These are phyloP conservation scores for Digitaria exilis DNA, from an alignment of 202 grass and related monocot species.

Conservation along the genomic window DNA sequence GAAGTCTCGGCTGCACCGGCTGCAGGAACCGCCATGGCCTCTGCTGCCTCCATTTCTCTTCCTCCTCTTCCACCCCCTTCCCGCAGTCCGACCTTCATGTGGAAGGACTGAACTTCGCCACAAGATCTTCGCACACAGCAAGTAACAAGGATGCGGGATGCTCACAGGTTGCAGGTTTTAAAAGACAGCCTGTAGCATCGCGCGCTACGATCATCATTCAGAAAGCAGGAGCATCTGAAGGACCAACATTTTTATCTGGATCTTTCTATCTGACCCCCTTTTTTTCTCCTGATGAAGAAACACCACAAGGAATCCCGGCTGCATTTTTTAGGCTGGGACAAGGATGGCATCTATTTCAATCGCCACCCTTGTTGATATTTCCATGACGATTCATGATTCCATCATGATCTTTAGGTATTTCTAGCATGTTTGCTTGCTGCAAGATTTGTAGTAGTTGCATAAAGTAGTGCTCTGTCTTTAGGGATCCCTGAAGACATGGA, in stretches of 20 bases:
- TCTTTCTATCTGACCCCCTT: constrained; percentile 33
- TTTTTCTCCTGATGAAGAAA: neutral
- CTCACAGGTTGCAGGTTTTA: constrained; percentile 54
- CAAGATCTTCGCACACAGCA: neutral
- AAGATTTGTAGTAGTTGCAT: constrained; percentile 30
- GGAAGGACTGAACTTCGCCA: constrained; percentile 55
- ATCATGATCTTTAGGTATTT: constrained; percentile 31
- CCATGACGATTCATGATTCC: constrained; percentile 35
- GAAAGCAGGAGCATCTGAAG: constrained; percentile 42
- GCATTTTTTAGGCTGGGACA: constrained; percentile 65
- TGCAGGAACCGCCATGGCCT: constrained; percentile 8
- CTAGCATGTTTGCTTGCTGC: constrained; percentile 21
- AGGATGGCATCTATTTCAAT: constrained; percentile 49
- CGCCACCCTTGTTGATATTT: constrained; percentile 34
- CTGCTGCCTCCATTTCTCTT: constrained; percentile 18
- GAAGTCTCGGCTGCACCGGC: constrained; percentile 7
- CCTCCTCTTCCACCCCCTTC: constrained; percentile 38
- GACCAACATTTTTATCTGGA: constrained; percentile 26
- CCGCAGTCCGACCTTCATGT: constrained; percentile 50
- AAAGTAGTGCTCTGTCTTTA: constrained; percentile 25
- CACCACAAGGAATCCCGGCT: constrained; percentile 45
- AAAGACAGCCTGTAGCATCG: constrained; percentile 52
- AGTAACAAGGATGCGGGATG: constrained; percentile 17
- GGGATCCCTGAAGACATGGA: constrained; percentile 25
- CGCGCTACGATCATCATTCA: constrained; percentile 13